A percentile compares a stretch with the other conserved stretches of the same genome.
These are phyloP conservation scores for Buxus sempervirens DNA, from an alignment of 164 flowering plant species.

Conservation along the genomic window DNA sequence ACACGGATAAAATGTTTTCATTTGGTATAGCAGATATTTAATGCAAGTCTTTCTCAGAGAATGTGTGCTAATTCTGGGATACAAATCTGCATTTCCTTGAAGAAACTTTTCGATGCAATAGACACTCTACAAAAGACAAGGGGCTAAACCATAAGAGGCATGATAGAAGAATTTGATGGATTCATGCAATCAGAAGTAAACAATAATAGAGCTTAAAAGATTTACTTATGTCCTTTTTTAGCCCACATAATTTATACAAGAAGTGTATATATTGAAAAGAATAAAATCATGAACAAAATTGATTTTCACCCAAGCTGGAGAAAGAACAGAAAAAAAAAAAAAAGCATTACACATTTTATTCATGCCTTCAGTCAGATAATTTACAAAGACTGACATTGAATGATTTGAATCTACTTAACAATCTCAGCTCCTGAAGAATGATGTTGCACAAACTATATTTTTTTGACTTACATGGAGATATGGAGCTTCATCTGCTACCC, in stretches of 20 bases:
- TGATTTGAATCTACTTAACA: not conserved
- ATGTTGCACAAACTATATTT: not conserved
- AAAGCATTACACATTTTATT: slow-evolving; percentile 1
- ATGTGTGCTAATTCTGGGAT: no score
- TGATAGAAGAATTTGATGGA: no score
- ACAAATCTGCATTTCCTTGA: no score
- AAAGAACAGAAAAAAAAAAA: no score
- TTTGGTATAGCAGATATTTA: no score
- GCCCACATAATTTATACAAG: not conserved
- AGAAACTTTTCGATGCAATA: no score
- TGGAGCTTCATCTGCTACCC: slow-evolving; percentile 15
- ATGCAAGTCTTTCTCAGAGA: no score
- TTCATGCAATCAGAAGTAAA: not conserved
- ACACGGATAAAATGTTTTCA: no score
- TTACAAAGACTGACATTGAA: not conserved
- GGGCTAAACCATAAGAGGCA: no score
- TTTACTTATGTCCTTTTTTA: no score
- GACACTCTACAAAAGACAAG: no score
- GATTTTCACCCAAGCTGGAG: slow-evolving; percentile 3
- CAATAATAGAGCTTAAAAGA: not conserved
- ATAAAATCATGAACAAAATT: not conserved
- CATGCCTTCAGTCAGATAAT: not conserved
- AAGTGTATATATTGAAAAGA: not conserved
- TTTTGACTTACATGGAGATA: slow-evolving; percentile 4
- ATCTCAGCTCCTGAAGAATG: not conserved